Conservation (phyloP, 345 rosid genomes). For the Laguncularia racemosa region DNA sequence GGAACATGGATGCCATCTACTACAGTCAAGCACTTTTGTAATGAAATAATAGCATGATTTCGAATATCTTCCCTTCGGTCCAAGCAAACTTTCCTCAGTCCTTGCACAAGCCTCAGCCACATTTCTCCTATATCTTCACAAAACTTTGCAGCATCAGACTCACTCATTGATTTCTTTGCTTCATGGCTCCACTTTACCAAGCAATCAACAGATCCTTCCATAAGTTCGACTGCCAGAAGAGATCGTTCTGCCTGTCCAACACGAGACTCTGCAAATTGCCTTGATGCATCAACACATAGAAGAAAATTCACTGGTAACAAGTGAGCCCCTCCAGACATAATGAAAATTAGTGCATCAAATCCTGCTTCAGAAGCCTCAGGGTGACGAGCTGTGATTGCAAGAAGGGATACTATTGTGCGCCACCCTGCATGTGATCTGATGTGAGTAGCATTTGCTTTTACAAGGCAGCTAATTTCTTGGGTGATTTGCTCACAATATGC, state of each 20-base stretch:
- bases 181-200: constrained; percentile 62
- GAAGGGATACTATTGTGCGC: constrained; percentile 84
- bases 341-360: constrained; percentile 72
- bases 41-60: constrained; percentile 76
- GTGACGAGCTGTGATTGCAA: constrained; percentile 88
- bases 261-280: constrained; percentile 99
- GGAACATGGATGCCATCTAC: constrained; percentile 64
- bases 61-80: constrained; percentile 97
- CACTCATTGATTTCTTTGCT: constrained; percentile 69
- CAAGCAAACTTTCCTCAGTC: constrained; percentile 92
- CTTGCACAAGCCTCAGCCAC: constrained; percentile 98
- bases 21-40: constrained; percentile 83
- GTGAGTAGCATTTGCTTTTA: constrained; percentile 91
- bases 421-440: constrained; percentile 91
- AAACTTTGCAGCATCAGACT: constrained; percentile 66
- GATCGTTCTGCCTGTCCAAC: constrained; percentile 95
- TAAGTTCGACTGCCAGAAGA: constrained; percentile 72
- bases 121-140: constrained; percentile 81
- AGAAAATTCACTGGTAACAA: constrained; percentile 74
- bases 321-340: constrained; percentile 82
- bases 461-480: constrained; percentile 85
- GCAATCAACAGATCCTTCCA: constrained; percentile 78
- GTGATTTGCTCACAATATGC: constrained; percentile 97
- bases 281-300: constrained; percentile 75
- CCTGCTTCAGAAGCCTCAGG: constrained; percentile 99